Evolutionary conservation across 2,329 filamentous ascomycete genomes (phyloP).

Genomic region (Juglanconis juglandina): DNA sequence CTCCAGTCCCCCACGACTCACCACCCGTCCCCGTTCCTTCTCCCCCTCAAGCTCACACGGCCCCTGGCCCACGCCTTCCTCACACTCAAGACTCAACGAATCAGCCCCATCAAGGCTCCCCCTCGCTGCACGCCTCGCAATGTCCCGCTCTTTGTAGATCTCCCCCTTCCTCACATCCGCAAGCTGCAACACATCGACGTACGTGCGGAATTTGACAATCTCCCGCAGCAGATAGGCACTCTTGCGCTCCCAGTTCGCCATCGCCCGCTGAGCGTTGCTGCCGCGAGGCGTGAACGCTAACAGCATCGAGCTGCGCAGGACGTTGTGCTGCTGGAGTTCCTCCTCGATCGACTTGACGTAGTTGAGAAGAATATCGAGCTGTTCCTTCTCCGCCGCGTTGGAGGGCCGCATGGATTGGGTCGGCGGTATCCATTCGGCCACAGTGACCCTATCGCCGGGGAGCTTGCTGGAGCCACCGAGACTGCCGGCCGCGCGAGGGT

Average conservation of each 20-base stretch:
- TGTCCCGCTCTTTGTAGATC: slow-evolving; percentile 62
- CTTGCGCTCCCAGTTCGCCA: slow-evolving; percentile 97
- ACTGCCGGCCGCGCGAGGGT: slow-evolving; percentile 45
- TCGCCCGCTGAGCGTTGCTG: slow-evolving; percentile 75
- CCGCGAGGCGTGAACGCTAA: slow-evolving; percentile 85
- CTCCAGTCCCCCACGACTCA: background rate
- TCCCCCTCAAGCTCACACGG: slow-evolving; percentile 4
- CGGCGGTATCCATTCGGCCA: slow-evolving; percentile 86
- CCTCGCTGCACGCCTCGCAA: slow-evolving; percentile 46
- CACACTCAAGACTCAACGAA: slow-evolving; percentile 22
- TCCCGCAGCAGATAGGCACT: slow-evolving; percentile 86
- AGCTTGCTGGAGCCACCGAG: slow-evolving; percentile 49
- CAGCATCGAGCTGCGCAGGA: slow-evolving; percentile 80
- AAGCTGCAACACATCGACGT: slow-evolving; percentile 77
- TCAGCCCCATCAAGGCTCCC: slow-evolving; percentile 43
- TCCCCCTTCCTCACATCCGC: slow-evolving; percentile 68
- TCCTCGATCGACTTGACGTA: slow-evolving; percentile 86
- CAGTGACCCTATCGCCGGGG: slow-evolving; percentile 78
- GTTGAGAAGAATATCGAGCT: slow-evolving; percentile 67
- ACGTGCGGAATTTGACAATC: slow-evolving; percentile 95
- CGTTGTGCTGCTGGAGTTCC: slow-evolving; percentile 83
- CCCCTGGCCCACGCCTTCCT: slow-evolving; percentile 25
- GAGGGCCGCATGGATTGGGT: slow-evolving; percentile 87
- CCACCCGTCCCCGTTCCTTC: background rate
- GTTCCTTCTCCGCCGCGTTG: slow-evolving; percentile 72